phyloP scores from a whole-genome alignment of 495 filamentous ascomycete genomes.

The Penicillium canescens region DNA sequence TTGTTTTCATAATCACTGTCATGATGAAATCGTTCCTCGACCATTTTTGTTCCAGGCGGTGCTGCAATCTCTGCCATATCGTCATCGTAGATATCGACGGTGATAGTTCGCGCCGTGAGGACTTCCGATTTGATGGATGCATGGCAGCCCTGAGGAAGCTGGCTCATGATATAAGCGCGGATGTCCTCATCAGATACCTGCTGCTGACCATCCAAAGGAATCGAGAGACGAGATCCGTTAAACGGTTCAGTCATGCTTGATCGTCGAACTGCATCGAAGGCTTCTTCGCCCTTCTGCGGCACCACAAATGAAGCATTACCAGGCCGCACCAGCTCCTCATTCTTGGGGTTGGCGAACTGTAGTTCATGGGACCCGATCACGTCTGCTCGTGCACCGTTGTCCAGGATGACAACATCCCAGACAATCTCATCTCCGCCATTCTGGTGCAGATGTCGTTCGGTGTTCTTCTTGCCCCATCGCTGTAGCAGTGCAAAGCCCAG shows the following conservation, averaged over 20 bases:
- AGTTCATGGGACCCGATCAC: slow-evolving; percentile 47
- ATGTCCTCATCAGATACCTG: slow-evolving; percentile 47
- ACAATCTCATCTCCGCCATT: slow-evolving; percentile 61
- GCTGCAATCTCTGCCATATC: slow-evolving; percentile 58
- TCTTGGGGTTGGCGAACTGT: slow-evolving; percentile 20
- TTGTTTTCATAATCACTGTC: slow-evolving; percentile 28
- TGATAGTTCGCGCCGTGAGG: slow-evolving; percentile 67
- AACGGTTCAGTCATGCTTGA: slow-evolving; percentile 23
- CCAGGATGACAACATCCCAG: slow-evolving; percentile 79
- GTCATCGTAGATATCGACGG: slow-evolving; percentile 68
- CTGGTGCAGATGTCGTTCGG: slow-evolving; percentile 54
- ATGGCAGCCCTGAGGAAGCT: slow-evolving; percentile 44
- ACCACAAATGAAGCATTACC: slow-evolving; percentile 40
- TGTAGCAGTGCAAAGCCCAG: slow-evolving; percentile 74
- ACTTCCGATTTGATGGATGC: slow-evolving; percentile 67
- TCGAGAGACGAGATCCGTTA: slow-evolving; percentile 23
- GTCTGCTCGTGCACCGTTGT: slow-evolving; percentile 62
- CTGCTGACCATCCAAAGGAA: slow-evolving; percentile 33
- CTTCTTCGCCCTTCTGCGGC: slow-evolving; percentile 37
- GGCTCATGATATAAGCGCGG: slow-evolving; percentile 45
- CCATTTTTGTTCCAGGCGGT: slow-evolving; percentile 65
- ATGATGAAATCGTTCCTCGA: slow-evolving; percentile 56
- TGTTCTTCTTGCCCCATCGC: slow-evolving; percentile 61
- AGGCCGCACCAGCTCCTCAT: slow-evolving; percentile 15
- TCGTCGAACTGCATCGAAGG: slow-evolving; percentile 48